Conservation (phyloP, 2,329 filamentous ascomycete species). For the Penicillium hordei region DNA sequence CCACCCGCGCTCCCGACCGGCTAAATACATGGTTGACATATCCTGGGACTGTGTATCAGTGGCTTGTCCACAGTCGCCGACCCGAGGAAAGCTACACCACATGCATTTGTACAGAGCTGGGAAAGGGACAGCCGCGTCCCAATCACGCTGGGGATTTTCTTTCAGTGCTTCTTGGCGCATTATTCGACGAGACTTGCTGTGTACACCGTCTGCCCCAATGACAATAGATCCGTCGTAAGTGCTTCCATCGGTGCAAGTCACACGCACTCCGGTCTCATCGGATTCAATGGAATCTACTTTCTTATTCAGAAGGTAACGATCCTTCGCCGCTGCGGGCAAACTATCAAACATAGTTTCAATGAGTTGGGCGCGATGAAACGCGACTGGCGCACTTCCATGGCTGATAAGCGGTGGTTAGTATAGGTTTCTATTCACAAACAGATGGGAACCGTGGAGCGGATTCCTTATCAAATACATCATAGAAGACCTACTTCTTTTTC, state of each 20-base stretch:
- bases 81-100: background rate
- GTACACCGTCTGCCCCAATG: background rate
- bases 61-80: background rate
- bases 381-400: background rate
- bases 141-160: background rate
- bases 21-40: background rate
- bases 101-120: background rate
- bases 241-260: background rate
- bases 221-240: background rate
- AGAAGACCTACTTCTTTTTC: background rate
- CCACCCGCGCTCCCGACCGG: background rate
- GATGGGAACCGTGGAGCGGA: background rate
- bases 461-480: background rate
- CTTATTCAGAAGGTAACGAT: background rate
- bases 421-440: background rate
- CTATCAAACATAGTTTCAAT: background rate
- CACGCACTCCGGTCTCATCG: background rate
- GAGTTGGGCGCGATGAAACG: background rate
- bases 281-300: background rate
- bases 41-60: background rate
- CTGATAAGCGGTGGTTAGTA: background rate
- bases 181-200: background rate
- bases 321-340: background rate
- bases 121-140: background rate
- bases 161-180: background rate